A percentile compares a stretch with the other conserved stretches of the same genome.
Evolutionary conservation across 768 basidiomycete genomes (phyloP).

Genomic region (Mycena pura): DNA sequence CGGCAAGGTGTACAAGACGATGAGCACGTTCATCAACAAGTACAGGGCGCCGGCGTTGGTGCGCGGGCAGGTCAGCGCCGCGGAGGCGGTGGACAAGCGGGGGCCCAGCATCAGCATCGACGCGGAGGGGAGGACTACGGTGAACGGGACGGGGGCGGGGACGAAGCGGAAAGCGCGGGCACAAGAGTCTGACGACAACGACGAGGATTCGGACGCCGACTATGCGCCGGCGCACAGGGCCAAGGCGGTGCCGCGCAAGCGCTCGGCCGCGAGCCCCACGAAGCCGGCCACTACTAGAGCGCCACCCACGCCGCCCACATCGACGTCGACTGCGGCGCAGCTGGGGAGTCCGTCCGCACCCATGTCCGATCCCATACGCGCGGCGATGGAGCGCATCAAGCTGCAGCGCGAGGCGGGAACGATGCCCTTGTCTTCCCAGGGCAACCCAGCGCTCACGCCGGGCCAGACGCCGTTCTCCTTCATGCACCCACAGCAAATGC

Average conservation of each 20-base stretch:
- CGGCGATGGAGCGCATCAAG: constrained; percentile 5
- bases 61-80: constrained; percentile 24
- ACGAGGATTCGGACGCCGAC: constrained; percentile 29
- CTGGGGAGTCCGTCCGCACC: not conserved
- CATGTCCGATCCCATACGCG: not conserved
- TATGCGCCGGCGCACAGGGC: constrained; percentile 14
- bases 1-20: constrained; percentile 55
- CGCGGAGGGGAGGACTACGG: not conserved
- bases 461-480: not conserved
- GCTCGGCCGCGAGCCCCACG: not conserved
- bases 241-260: constrained; percentile 11
- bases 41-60: constrained; percentile 6
- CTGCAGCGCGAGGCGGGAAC: not conserved
- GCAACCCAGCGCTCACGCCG: not conserved
- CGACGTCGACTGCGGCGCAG: not conserved
- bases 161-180: constrained; percentile 27
- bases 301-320: constrained; percentile 2
- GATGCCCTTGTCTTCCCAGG: not conserved
- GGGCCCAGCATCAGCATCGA: too few relatives aligned
- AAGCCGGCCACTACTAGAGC: not conserved
- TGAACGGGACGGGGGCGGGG: not conserved
- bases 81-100: constrained; percentile 25
- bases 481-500: not conserved
- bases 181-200: constrained; percentile 19
- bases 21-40: constrained; percentile 57